Evolutionary conservation across 192 early-diverging fungal genomes (phyloP), one percentile per base, ranked within the genome.

Genomic region (Rhizophagus sp.): DNA sequence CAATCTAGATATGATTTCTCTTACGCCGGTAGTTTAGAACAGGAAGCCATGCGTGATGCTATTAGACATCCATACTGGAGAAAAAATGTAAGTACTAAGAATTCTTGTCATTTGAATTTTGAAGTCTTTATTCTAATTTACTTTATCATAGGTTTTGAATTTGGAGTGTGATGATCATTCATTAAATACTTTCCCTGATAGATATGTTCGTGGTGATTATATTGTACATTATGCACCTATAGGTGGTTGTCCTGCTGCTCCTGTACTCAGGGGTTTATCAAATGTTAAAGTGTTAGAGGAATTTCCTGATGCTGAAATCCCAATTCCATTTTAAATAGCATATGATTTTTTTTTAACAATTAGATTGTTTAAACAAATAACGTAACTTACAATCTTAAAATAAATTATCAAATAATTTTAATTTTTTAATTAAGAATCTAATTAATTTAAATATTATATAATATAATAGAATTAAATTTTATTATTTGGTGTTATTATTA

Each of bases 181-280:
- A 13, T 86, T 89, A 77, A 89, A 89, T 50, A 89, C 88, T 1
- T 89, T 89, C 81, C 88, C 88, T 30, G 83, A 81, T 19, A 10
- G 70, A 5, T 89, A 89, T 61, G 0, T 73, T 0, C 47, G 74
- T 4, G 87, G 86, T 11, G 84, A 89, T 72, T 89, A 87, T 79
- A 76, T 89, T 11, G 85, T 89, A 39, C 88, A 89, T 80, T 89
- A 85, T 80, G 88, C 88, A 3, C 87, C 88, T 2, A 84, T 81
- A 39, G 82, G 81, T 17, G 50, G 50, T 17, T 57, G 50, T 57
- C 50, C 44, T 47, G 44, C 44, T 13, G 11, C 1, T 47, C 9
- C 0, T 17, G 50, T 57, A 57, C 13, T 57, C 0, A 57, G 10
- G 17, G 50, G 50, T 0, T 22, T 57, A 22, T 19, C 13, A 57